These are phyloP conservation scores for Cucurbita ficifolia DNA, from an alignment of 306 rosid species.

Conservation along the genomic window DNA sequence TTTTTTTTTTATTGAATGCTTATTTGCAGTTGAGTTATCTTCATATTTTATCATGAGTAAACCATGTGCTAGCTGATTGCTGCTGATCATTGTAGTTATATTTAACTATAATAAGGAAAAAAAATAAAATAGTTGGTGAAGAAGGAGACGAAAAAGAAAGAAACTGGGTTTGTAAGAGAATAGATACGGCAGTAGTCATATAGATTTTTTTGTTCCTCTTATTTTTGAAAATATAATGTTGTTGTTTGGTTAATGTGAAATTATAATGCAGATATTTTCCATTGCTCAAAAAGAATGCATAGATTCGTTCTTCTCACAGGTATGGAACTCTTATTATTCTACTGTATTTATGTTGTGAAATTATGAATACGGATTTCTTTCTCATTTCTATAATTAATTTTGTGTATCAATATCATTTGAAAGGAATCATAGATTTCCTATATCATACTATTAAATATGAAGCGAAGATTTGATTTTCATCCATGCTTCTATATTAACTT, in stretches of 20 bases:
- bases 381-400: background rate
- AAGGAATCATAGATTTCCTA: background rate
- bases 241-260: constrained; percentile 10
- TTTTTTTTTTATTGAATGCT: background rate
- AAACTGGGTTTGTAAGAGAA: background rate
- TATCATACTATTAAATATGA: background rate
- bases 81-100: background rate
- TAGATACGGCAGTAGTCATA: background rate
- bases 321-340: constrained; percentile 14
- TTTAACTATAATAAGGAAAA: background rate
- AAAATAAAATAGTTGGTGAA: background rate
- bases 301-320: constrained; percentile 95
- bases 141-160: background rate
- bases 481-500: background rate
- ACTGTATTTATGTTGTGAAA: background rate
- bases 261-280: constrained; percentile 64
- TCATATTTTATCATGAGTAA: background rate
- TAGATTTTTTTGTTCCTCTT: background rate
- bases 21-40: background rate
- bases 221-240: background rate
- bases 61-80: background rate
- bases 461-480: background rate
- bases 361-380: constrained; percentile 6
- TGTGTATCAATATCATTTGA: background rate
- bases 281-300: constrained; percentile 72